These are phyloP conservation scores for Ilyonectria destructans DNA, from an alignment of 2,329 filamentous ascomycete species.

Conservation along the genomic window DNA sequence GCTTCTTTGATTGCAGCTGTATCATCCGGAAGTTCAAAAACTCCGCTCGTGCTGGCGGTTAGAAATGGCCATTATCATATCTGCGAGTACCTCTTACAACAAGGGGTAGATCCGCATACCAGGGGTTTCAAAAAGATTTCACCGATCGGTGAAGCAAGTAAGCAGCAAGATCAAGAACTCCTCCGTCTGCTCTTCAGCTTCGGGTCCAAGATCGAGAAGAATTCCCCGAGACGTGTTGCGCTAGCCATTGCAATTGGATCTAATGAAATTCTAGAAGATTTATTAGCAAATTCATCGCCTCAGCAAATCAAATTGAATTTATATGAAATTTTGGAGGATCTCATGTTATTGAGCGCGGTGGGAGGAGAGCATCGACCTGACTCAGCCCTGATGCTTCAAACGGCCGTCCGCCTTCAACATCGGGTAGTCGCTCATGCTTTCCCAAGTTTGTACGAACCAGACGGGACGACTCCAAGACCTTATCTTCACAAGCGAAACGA, in stretches of 20 bases:
- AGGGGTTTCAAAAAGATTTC: fast-evolving
- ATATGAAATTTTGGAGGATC: background rate
- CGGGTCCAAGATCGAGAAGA: background rate
- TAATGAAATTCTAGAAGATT: background rate
- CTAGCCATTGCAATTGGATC: background rate
- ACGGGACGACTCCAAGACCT: background rate
- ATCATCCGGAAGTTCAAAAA: too few species aligned
- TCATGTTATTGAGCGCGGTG: too few species aligned
- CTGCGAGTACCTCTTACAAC: background rate
- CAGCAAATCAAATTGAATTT: background rate
- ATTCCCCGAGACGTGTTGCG: too few species aligned
- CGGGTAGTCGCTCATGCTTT: background rate
- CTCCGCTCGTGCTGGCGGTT: background rate
- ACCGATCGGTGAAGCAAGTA: background rate
- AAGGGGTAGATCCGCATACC: background rate
- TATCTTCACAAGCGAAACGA: background rate
- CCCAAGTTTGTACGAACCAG: background rate
- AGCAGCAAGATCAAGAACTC: background rate
- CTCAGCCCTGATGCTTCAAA: background rate
- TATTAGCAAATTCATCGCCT: background rate
- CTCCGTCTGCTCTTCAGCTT: background rate
- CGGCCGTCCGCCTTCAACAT: background rate
- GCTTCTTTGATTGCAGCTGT: background rate
- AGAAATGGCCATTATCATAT: background rate
- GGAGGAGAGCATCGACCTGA: background rate